Base-by-base conservation (phyloP, 768 basidiomycete genomes). In the Mrakia blollopis region DNA sequence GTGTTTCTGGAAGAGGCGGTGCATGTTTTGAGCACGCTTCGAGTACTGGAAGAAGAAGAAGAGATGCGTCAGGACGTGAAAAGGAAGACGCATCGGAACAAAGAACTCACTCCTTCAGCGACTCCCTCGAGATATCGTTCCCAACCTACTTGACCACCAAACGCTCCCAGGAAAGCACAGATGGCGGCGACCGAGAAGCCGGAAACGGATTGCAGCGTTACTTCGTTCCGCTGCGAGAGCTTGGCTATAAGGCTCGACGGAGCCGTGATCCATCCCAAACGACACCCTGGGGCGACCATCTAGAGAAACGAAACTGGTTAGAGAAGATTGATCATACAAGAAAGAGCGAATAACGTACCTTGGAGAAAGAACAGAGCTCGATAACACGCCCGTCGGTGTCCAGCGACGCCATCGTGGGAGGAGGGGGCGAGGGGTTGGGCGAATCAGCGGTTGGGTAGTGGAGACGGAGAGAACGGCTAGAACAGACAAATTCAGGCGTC, bases 181-280 rank as follows among this genome's bases (percentile, higher is more conserved):
- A 78, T 73, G 32, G 72, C 77, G 21, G 72, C 71, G 54, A 78
- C 39, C 35, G 77, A 78, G 77, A 78, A 78, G 14, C 77, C 77
- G 21, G 71, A 73, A 70, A 74, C 73, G 65, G 72, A 37, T 72
- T 78, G 77, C 23, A 72, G 68, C 10, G 77, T 69, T 35, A 78
- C 77, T 67, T 78, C 77, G 50, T 60, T 69, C 21, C 77, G 21
- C 14, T 52, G 68, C 6, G 35, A 30, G 37, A 69, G 37, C 41
- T 57, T 65, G 61, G 52, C n/a, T 21, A 78, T 67, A 7, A 78
- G 37, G 32, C 21, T 14, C 18, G 72, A 52, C n/a, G 77, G 77
- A 1, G 61, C 77, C 10, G 54, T 41, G n/a, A 78, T 47, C 77
- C 77, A 78, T 16, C 77, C 77, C 13, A 35, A 30, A 10, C 77